Conservation (phyloP, 306 rosid genomes). For the Quillaja saponaria region DNA sequence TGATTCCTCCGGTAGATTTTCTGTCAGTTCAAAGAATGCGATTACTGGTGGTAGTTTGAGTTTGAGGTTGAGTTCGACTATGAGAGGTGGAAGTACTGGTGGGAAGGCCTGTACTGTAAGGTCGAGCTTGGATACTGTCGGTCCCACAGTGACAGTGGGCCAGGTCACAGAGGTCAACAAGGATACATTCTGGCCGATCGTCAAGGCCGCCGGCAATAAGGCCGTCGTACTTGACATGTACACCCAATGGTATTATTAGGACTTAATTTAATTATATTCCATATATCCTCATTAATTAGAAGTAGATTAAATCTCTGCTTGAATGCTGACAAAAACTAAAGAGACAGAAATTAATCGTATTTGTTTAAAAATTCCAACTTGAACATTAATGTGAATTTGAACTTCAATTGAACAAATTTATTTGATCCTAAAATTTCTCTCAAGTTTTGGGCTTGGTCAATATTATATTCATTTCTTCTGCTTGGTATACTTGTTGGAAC, state of each 20-base stretch:
- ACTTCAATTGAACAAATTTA: no score
- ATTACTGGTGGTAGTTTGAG: neutral
- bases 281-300: no score
- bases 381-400: no score
- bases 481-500: no score
- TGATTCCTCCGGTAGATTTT: slow-evolving; percentile 17
- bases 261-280: no score
- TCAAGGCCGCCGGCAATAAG: slow-evolving; percentile 85
- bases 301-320: no score
- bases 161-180: slow-evolving; percentile 86
- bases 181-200: slow-evolving; percentile 98
- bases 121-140: slow-evolving; percentile 70
- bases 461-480: no score
- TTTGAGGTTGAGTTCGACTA: slow-evolving; percentile 12
- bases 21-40: slow-evolving; percentile 25
- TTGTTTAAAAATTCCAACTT: no score
- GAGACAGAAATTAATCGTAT: no score
- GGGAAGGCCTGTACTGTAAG: slow-evolving; percentile 33
- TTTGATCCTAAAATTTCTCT: no score
- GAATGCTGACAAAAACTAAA: no score
- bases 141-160: slow-evolving; percentile 61
- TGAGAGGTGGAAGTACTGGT: slow-evolving; percentile 1
- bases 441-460: no score
- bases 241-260: slow-evolving; percentile 95
- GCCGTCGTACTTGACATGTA: slow-evolving; percentile 94